Evolutionary conservation across 108 stramenopile species (phyloP), one percentile per base, ranked within the genome.

Genomic region (Pseudonitzschia pungens): DNA sequence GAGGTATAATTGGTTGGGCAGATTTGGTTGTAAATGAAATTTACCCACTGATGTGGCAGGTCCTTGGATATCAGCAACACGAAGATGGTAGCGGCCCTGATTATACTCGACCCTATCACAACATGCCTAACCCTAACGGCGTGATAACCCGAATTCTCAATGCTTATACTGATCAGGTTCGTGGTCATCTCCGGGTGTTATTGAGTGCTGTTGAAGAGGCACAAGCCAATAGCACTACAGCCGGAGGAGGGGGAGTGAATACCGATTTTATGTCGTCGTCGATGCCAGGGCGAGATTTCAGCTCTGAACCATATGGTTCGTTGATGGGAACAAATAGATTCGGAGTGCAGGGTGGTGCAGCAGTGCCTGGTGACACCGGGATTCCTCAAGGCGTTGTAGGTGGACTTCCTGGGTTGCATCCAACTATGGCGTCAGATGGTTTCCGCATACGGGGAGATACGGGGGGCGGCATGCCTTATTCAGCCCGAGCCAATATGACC

Each of bases 11-110:
- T 24, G 29, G 72, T 32, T 89, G 88, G 85, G 76, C 88, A 9
- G 85, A 86, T 43, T 85, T 84, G 42, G 84, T 86, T 36, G 83
- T 85, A 58, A 79, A 80, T 68, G 85, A 82, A n/a, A 53, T 89
- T 4, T 70, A 78, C 42, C 76, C 81, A 6, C 41, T 89, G 24
- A 80, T 83, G 48, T 89, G 88, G 88, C 81, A 83, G 53, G 77
- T 89, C 10, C 51, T 85, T 4, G 88, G 88, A 68, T 89, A 89
- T 75, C 75, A 74, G 36, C 84, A 81, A 28, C 64, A 77, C 45
- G 69, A 76, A 3, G 85, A 89, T 33, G 85, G 85, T 2, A 55
- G 24, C 9, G 68, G 54, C 7, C 55, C 69, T 14, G 85, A 89
- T 78, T 89, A 84, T 63, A 72, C 60, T 36, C 70, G 77, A 26